These are phyloP conservation scores for Fragaria vesca DNA, from an alignment of 306 rosid species.

Conservation along the genomic window DNA sequence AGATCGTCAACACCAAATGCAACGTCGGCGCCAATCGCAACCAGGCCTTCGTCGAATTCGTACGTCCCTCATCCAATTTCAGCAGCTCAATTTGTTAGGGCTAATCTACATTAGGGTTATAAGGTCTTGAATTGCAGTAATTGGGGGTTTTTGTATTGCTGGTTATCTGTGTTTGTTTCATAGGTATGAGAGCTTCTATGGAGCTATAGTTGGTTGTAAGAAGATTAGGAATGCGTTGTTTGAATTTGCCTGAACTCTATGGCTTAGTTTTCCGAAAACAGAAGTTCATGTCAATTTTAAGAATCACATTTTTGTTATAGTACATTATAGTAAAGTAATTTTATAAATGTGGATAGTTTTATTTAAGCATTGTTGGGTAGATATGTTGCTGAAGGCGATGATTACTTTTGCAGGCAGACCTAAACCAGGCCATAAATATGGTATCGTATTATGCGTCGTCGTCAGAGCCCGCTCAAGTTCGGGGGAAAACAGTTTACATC, in stretches of 20 bases:
- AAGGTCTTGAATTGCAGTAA: neutral
- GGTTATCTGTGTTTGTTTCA: neutral
- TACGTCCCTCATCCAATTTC: constrained; percentile 22
- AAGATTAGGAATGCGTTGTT: neutral
- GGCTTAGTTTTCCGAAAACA: neutral
- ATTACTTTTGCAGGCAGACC: constrained; percentile 57
- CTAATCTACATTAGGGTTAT: neutral
- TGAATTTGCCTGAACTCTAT: neutral
- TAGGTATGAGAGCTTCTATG: neutral
- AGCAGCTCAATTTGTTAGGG: neutral
- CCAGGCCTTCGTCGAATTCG: constrained; percentile 93
- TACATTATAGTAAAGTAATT: neutral
- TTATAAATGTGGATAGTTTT: neutral
- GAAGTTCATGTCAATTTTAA: neutral
- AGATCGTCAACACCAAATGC: constrained; percentile 90
- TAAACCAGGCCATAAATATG: constrained; percentile 91
- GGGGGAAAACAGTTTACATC: constrained; percentile 87
- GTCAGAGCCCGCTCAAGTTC: constrained; percentile 89
- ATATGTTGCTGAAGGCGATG: constrained; percentile 1
- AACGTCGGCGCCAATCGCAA: constrained; percentile 96
- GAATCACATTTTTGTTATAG: neutral
- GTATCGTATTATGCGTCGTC: constrained; percentile 91
- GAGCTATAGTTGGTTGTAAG: neutral
- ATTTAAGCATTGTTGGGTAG: too few species aligned
- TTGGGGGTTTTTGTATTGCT: neutral